Percentiles rank a stretch among this genome's conserved stretches.
These are phyloP conservation scores for Nitzschia sp. DNA, from an alignment of 108 stramenopile genomes.

Conservation along the genomic window DNA sequence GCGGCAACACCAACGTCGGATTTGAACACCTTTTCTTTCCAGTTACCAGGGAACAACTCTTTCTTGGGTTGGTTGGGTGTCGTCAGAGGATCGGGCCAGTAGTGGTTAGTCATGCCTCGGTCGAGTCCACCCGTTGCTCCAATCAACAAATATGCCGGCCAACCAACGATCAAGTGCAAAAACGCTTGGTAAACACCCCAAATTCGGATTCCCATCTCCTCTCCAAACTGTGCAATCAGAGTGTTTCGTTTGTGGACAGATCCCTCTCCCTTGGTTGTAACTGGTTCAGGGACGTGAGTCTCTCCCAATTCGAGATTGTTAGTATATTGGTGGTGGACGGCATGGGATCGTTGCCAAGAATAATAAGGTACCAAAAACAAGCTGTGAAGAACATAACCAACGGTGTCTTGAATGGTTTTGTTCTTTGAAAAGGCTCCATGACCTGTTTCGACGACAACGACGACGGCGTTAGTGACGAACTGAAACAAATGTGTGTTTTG, in stretches of 20 bases:
- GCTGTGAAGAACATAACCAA: slow-evolving; percentile 90
- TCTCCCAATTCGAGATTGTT: slow-evolving; percentile 96
- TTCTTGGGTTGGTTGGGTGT: slow-evolving; percentile 74
- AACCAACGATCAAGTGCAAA: slow-evolving; percentile 77
- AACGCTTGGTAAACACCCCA: slow-evolving; percentile 79
- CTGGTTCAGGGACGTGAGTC: slow-evolving; percentile 82
- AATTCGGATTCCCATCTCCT: slow-evolving; percentile 54
- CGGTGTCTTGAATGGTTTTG: slow-evolving; percentile 86
- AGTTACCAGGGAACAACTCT: slow-evolving; percentile 87
- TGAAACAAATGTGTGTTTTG: too few relatives aligned
- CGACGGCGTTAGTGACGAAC: too few relatives aligned
- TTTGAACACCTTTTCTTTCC: slow-evolving; percentile 89
- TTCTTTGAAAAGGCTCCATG: slow-evolving; percentile 95
- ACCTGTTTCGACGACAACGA: too few relatives aligned
- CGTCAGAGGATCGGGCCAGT: slow-evolving; percentile 62
- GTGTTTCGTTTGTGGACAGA: slow-evolving; percentile 41
- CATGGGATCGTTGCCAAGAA: slow-evolving; percentile 94
- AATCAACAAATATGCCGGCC: slow-evolving; percentile 86
- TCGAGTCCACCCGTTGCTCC: slow-evolving; percentile 82
- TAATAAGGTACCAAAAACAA: slow-evolving; percentile 96
- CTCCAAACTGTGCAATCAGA: slow-evolving; percentile 58
- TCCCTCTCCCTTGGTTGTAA: slow-evolving; percentile 33
- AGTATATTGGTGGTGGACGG: slow-evolving; percentile 95
- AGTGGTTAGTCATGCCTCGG: slow-evolving; percentile 81
- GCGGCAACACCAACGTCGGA: slow-evolving; percentile 89